Evolutionary conservation across 1,284 basidiomycete genomes (phyloP).

Genomic region (Marasmius fiardii): DNA sequence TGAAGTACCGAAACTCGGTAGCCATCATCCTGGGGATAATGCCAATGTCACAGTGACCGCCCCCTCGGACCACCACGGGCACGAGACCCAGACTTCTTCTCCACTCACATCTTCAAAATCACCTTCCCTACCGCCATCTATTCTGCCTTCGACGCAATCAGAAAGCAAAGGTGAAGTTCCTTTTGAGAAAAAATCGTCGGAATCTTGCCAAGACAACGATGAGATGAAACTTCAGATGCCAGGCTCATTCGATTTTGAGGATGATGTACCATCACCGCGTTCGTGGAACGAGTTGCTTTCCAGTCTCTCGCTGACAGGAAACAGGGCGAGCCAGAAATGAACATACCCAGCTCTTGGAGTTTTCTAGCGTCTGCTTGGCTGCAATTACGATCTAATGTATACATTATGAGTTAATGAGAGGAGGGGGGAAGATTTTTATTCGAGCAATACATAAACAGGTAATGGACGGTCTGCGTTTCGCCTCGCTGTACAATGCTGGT

Average conservation of each 20-base stretch:
- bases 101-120: neutral
- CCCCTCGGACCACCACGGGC: slow-evolving; percentile 22
- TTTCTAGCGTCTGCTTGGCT: too few relatives aligned
- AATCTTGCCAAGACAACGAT: neutral
- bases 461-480: too few relatives aligned
- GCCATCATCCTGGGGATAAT: slow-evolving; percentile 25
- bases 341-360: neutral
- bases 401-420: too few relatives aligned
- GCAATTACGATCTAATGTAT: too few relatives aligned
- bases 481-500: too few relatives aligned
- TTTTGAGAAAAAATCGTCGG: neutral
- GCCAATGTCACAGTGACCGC: slow-evolving; percentile 30
- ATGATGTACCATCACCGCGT: neutral
- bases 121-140: neutral
- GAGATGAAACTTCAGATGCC: slow-evolving; percentile 5
- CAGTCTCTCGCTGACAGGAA: slow-evolving; percentile 4
- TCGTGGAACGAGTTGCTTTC: slow-evolving; percentile 11
- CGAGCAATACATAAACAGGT: too few relatives aligned
- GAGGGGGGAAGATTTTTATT: too few relatives aligned
- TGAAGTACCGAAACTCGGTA: slow-evolving; percentile 16
- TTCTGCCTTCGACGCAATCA: neutral
- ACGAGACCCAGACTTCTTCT: slow-evolving; percentile 9
- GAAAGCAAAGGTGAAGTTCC: neutral
- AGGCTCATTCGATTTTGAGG: slow-evolving; percentile 9
- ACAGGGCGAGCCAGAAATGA: neutral